Conservation (phyloP, 1,139 yeast species). For the Candida frijolesensis region DNA sequence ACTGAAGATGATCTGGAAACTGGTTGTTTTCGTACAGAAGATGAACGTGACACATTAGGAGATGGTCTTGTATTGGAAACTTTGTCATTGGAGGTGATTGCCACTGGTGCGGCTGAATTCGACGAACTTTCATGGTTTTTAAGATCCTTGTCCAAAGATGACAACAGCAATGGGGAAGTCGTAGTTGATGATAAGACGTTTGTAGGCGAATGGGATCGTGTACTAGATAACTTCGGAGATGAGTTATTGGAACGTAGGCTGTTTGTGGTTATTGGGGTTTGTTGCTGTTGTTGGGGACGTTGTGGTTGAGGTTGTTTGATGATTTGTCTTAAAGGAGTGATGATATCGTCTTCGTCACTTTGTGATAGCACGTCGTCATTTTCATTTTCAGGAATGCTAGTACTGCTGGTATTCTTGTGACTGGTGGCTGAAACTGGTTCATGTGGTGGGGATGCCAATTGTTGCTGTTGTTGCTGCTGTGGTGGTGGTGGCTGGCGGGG, state of each 20-base stretch:
- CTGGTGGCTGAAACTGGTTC: not conserved
- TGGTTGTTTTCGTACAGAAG: constrained; percentile 13
- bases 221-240: constrained; percentile 19
- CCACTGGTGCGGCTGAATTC: constrained; percentile 3
- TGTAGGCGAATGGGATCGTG: constrained; percentile 17
- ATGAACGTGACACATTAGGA: constrained; percentile 14
- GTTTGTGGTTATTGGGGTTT: not conserved
- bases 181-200: constrained; percentile 15
- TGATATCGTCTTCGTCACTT: constrained; percentile 20
- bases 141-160: constrained; percentile 16
- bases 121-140: constrained; percentile 8
- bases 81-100: constrained; percentile 7
- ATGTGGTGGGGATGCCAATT: constrained; percentile 2
- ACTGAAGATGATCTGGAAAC: constrained; percentile 9
- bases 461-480: constrained; percentile 5
- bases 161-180: constrained; percentile 19
- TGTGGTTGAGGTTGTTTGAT: constrained; percentile 17
- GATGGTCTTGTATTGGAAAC: constrained; percentile 10
- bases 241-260: constrained; percentile 9
- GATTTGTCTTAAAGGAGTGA: constrained; percentile 23
- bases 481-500: constrained; percentile 2
- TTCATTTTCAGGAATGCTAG: constrained; percentile 10
- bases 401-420: constrained; percentile 5
- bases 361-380: constrained; percentile 20
- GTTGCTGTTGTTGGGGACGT: constrained; percentile 5